Base-by-base conservation (phyloP, 2,329 filamentous ascomycete species). In the Didymosphaeria variabile region DNA sequence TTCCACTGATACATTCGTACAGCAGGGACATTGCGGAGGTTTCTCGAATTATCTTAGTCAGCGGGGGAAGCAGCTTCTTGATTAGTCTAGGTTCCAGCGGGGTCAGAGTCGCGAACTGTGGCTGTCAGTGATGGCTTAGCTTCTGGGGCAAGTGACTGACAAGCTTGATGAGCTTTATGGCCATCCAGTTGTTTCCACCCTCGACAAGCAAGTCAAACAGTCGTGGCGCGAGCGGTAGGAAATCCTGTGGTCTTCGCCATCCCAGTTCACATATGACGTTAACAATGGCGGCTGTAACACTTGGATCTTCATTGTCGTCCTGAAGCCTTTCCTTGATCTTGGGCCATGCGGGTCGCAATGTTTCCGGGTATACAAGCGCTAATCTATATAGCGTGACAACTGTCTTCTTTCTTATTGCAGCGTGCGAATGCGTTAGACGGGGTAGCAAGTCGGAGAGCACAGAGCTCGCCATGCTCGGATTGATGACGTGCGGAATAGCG, bases 141-240 rank as follows among this genome's bases (percentile, higher is more conserved):
- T 38, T 15, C 4, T 15, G 19, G 15, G n/a, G 12, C 23, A 13
- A 21, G 31, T 13, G 52, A 81, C 87, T 68, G 78, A 94, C 92
- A 65, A 99, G 86, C 80, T 99, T 99, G 77, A 99, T 98, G 64
- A 99, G 88, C 78, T 99, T 99, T 76, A 99, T 99, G 61, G 94
- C 94, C 94, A 99, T 98, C 95, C 95, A 99, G 79, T 99, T 99
- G 79, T 99, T 98, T 40, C 91, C 91, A 58, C 93, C 90, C 62
- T 96, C 91, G 13, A 97, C 94, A 29, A 99, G 83, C 19, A 99
- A 85, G 74, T 97, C 94, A 72, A 98, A 99, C 29, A 99, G 80
- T 60, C 95, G 86, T 9, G 95, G 95, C 0, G 95, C 95, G 32
- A 99, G 84, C 15, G 95, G 92, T 32, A 99, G 83, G 70, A 98